Evolutionary conservation across 208 protist genomes (phyloP), one percentile per base, ranked within the genome.

Genomic region (Trichomonas vaginalis): DNA sequence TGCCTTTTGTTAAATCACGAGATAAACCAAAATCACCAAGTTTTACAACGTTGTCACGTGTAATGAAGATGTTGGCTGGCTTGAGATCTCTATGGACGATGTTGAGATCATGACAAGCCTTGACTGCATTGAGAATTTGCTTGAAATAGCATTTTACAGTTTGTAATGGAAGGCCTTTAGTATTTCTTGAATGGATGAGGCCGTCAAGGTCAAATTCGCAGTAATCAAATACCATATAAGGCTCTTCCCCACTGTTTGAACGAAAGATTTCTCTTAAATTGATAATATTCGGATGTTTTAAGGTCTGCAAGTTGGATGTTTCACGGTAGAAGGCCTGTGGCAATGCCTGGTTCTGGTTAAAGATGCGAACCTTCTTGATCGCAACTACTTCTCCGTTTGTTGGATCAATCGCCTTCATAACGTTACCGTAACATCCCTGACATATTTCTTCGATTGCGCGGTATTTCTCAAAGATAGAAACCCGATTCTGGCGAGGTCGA

Each of bases 61-160:
- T 97, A 12, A 97, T 95, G 10, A 98, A 96, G 42, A 98, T 97
- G 95, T 98, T 98, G 9, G 96, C 96, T 10, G 97, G 97, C 95
- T 97, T 97, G 17, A 97, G 95, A 96, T 97, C 96, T 8, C 96
- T 42, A 95, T 97, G 97, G 21, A 97, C 92, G 23, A 97, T 97
- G 17, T 96, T 37, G 14, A 96, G 51, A 87, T 97, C 32, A 83
- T 97, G 97, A 39, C 97, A 96, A 32, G 42, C 82, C 32, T 97
- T 27, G 35, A 98, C 97, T 6, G 96, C 97, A 61, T 96, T 95
- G 14, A 97, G 95, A 62, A 97, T 97, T 40, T 97, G 90, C 0
- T 51, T 86, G 14, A 96, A 46, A 95, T 95, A 97, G 9, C 92
- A 97, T 95, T 96, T 92, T 0, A 92, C 40, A 17, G 32, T 21